Evolutionary conservation across 2,329 filamentous ascomycete species (phyloP), one percentile per base, ranked within the genome.

Genomic region (Biscogniauxia mediterranea): DNA sequence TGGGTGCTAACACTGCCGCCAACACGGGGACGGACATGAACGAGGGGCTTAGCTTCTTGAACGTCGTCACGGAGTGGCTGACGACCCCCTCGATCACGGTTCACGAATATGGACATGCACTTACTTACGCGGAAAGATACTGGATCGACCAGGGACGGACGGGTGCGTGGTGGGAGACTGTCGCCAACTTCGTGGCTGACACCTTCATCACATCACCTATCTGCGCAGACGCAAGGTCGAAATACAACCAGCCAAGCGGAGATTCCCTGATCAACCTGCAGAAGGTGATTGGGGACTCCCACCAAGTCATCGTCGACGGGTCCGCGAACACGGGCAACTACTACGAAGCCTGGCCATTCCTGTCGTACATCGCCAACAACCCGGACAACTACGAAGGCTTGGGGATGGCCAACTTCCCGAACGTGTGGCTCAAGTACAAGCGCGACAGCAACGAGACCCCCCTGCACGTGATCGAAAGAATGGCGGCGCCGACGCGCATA

Each of bases 311-410:
- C 3, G 79, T 83, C 3, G 81, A 83, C 53, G 81, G 78, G 2
- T 73, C 76, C 0, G 62, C 65, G 0, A 68, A 70, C 32, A 70
- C 73, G 1, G 81, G 77, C 13, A 83, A 83, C 70, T 80, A 83
- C 67, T 83, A 84, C 70, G 74, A 83, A 62, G 78, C 81, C 1
- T 84, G 80, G 80, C 81, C 81, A 0, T 81, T 83, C 63, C 68
- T 83, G 32, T 70, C 76, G 1, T 83, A 81, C 68, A 69, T 83
- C 56, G 77, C 78, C 49, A 76, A 79, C 64, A 83, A 83, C 68
- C 81, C 76, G 0, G 81, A 83, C 65, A 69, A 74, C 23, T 78
- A 76, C 58, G 63, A 68, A 38, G 79, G 74, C 28, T 65, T 82
- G 1, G 79, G 80, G 11, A 71, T 71, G 52, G 75, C 76, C 15